These are phyloP conservation scores for Eragrostis nindensis DNA, from an alignment of 176 grass and related monocot species.

Conservation along the genomic window DNA sequence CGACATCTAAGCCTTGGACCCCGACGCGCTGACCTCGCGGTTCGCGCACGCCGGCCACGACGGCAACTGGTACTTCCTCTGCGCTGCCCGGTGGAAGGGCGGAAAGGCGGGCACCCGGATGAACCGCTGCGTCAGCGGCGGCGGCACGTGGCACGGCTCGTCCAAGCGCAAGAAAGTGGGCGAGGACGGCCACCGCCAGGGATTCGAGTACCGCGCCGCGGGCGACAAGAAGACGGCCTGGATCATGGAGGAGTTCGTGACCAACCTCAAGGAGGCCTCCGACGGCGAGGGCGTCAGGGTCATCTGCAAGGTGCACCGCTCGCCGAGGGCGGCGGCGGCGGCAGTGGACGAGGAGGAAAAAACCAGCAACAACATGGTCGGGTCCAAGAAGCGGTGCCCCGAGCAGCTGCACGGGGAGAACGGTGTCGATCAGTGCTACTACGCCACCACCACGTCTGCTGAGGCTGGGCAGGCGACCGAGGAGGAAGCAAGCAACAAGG, in stretches of 20 bases:
- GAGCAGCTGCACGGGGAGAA: too few relatives aligned
- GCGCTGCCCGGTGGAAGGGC: neutral
- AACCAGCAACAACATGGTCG: neutral
- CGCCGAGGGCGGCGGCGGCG: neutral
- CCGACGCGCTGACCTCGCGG: neutral
- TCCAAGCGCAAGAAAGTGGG: neutral
- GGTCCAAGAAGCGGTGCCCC: too few relatives aligned
- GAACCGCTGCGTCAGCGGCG: neutral
- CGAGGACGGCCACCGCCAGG: neutral
- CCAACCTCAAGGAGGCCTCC: neutral
- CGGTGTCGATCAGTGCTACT: too few relatives aligned
- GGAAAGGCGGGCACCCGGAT: neutral
- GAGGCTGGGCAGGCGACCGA: too few relatives aligned
- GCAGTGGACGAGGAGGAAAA: neutral
- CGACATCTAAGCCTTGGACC: neutral
- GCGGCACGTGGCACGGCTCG: constrained; percentile 4
- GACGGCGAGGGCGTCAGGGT: neutral
- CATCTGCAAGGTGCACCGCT: neutral
- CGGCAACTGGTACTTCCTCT: constrained; percentile 15
- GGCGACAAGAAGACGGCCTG: neutral
- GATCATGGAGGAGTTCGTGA: constrained; percentile 9
- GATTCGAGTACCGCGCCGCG: constrained; percentile 7
- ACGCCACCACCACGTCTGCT: too few relatives aligned
- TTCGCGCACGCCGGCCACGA: neutral
- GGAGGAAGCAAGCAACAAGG: too few relatives aligned